phyloP scores from a whole-genome alignment of 148 eudicot genomes.

The Chenopodium formosanum region DNA sequence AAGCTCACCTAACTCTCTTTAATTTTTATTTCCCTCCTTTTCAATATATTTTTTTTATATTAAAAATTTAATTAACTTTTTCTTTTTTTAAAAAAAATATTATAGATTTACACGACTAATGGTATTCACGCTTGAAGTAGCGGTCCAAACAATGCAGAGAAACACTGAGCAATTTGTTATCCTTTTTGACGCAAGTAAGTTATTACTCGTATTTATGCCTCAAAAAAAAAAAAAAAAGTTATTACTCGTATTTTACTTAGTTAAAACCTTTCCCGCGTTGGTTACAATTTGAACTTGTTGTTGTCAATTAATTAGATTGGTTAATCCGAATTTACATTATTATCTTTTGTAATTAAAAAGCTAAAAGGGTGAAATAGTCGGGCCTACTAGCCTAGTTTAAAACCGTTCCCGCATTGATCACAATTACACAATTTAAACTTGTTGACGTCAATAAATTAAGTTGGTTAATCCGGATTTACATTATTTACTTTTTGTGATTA shows the following conservation, averaged over 20 bases:
- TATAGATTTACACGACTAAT: slow-evolving; percentile 73
- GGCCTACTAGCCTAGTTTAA: no score
- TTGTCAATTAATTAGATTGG: no score
- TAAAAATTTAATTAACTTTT: no score
- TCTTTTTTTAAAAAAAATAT: background rate
- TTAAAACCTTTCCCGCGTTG: slow-evolving; percentile 23
- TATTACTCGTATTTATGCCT: background rate
- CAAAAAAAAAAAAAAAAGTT: slow-evolving; percentile 28
- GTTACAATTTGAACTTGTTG: no score
- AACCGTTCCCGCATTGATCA: no score
- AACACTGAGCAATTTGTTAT: slow-evolving; percentile 72
- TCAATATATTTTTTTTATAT: background rate
- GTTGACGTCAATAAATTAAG: no score
- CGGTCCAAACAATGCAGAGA: slow-evolving; percentile 86
- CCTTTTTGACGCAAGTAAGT: slow-evolving; percentile 93
- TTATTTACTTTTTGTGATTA: no score
- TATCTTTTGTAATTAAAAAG: background rate
- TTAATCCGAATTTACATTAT: no score
- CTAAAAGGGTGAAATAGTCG: slow-evolving; percentile 28
- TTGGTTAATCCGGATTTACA: no score
- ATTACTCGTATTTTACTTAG: slow-evolving; percentile 2
- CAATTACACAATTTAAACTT: no score
- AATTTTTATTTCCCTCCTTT: background rate
- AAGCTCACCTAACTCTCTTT: slow-evolving; percentile 28
- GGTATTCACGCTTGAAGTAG: slow-evolving; percentile 95